phyloP scores from a whole-genome alignment of 2,329 filamentous ascomycete genomes.

The Pseudogymnoascus sp. region DNA sequence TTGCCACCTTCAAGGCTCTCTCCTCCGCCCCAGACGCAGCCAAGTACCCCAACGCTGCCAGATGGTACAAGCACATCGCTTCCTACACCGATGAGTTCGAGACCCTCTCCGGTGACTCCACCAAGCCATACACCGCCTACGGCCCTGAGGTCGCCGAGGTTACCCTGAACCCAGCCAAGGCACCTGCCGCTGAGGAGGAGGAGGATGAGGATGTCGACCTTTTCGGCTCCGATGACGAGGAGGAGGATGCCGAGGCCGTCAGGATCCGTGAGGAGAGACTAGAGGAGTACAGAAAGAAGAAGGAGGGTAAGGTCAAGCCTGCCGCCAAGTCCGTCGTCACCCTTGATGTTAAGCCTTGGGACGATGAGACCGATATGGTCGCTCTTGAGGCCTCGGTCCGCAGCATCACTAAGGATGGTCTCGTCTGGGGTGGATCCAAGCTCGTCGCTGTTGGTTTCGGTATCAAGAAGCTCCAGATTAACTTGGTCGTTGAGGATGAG shows the following conservation, averaged over 20 bases:
- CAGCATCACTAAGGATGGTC: conserved; percentile 81
- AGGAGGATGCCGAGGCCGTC: conserved; percentile 83
- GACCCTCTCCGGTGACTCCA: conserved; percentile 81
- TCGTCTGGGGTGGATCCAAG: conserved; percentile 91
- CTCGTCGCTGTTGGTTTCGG: conserved; percentile 88
- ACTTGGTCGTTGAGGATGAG: conserved; percentile 93
- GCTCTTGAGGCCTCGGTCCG: conserved; percentile 75
- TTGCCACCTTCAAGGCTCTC: conserved; percentile 88
- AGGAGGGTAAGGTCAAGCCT: conserved; percentile 85
- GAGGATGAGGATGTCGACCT: conserved; percentile 87
- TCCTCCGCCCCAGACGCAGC: conserved; percentile 64
- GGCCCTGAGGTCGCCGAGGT: conserved; percentile 75
- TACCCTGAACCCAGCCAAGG: conserved; percentile 79
- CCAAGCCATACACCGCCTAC: conserved; percentile 82
- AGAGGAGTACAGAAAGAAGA: conserved; percentile 93
- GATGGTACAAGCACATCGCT: conserved; percentile 99
- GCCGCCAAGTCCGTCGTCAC: conserved; percentile 95
- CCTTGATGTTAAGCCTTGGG: conserved; percentile 97
- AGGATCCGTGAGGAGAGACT: conserved; percentile 81
- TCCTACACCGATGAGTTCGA: conserved; percentile 90
- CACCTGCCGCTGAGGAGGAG: conserved; percentile 59
- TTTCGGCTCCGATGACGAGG: conserved; percentile 89
- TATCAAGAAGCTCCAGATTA: conserved; percentile 99
- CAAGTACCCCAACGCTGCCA: conserved; percentile 89
- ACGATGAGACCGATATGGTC: conserved; percentile 90